Base-by-base conservation (phyloP, 805 yeast genomes). In the Ascoidea rubescens region DNA sequence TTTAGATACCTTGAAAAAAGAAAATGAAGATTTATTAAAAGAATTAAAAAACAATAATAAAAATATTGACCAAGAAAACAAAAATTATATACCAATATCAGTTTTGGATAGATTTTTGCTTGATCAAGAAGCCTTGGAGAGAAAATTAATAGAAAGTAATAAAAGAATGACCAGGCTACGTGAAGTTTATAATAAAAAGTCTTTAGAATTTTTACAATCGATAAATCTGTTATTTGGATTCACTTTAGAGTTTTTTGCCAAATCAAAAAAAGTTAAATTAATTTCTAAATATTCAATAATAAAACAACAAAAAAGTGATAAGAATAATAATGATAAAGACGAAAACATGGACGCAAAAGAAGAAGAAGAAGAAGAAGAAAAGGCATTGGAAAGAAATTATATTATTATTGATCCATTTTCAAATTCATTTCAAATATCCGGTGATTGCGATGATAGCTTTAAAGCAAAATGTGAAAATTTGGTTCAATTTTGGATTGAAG, bases 141-240 rank as follows among this genome's bases (percentile, higher is more conserved):
- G 61, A 2, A 77, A 76, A 52, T 66, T 80, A 2, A 71, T 70
- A 37, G 74, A 72, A 48, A 61, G 75, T 6, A 70, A 71, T 50
- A 86, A 84, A 60, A 70, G 77, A 51, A 70, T 73, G 43, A 65
- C 60, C 8, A 66, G 95, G 45, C 62, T 74, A 17, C 75, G 70
- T 56, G 78, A 81, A 56, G 74, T 77, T 5, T 87, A 79, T 61
- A 66, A 78, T 16, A 74, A 75, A 50, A 84, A 85, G 62, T 80
- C 91, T n/a, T 66, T 73, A 37, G 90, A 86, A 60, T 82, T 86
- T 50, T 69, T 87, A 44, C 79, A 81, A 37, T 77, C 83, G 1
- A 79, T 87, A 0, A 77, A 80, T 52, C 71, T 81, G 4, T 71
- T 84, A 32, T 71, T 89, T 50, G 96, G 96, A 0, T 87, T 78